A percentile compares a stretch with the other conserved stretches of the same genome.
These are phyloP conservation scores for Filobasidium wieringae DNA, from an alignment of 768 basidiomycete genomes.

Conservation along the genomic window DNA sequence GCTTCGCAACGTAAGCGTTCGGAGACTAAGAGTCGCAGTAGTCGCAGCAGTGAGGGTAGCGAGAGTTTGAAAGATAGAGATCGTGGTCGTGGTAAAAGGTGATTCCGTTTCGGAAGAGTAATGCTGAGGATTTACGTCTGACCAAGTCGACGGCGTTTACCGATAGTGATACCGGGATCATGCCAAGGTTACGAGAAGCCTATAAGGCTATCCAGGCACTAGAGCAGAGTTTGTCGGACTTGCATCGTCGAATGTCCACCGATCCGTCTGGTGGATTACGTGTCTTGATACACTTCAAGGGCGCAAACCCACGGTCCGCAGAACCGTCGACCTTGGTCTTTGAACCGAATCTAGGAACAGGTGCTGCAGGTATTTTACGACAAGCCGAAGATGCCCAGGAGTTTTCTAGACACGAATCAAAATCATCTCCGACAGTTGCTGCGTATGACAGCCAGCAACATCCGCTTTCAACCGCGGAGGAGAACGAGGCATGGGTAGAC, in stretches of 20 bases:
- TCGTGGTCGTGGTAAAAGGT: constrained; percentile 38
- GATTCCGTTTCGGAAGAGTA: constrained; percentile 16
- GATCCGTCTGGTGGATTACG: constrained; percentile 31
- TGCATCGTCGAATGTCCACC: constrained; percentile 63
- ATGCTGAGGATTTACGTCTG: constrained; percentile 47
- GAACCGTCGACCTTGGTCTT: constrained; percentile 10
- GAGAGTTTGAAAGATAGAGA: constrained; percentile 40
- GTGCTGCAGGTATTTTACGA: constrained; percentile 14
- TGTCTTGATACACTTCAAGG: constrained; percentile 17
- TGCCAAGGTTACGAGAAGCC: constrained; percentile 41
- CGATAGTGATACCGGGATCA: constrained; percentile 44
- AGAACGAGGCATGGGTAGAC: constrained; percentile 40
- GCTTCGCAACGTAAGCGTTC: constrained; percentile 19
- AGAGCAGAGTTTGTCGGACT: constrained; percentile 64
- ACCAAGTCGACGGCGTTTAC: too few species aligned
- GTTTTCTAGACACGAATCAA: too few species aligned
- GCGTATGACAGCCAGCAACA: not conserved
- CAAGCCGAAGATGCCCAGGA: constrained; percentile 7
- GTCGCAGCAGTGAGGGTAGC: constrained; percentile 37
- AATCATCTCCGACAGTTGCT: constrained; percentile 3
- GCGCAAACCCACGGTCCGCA: constrained; percentile 17
- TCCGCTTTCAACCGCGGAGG: constrained; percentile 9
- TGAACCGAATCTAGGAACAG: constrained; percentile 14
- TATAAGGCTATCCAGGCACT: constrained; percentile 72
- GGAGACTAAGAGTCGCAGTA: constrained; percentile 25